These are phyloP conservation scores for Pseudocercospora vitis DNA, from an alignment of 2,329 filamentous ascomycete genomes.

Conservation along the genomic window DNA sequence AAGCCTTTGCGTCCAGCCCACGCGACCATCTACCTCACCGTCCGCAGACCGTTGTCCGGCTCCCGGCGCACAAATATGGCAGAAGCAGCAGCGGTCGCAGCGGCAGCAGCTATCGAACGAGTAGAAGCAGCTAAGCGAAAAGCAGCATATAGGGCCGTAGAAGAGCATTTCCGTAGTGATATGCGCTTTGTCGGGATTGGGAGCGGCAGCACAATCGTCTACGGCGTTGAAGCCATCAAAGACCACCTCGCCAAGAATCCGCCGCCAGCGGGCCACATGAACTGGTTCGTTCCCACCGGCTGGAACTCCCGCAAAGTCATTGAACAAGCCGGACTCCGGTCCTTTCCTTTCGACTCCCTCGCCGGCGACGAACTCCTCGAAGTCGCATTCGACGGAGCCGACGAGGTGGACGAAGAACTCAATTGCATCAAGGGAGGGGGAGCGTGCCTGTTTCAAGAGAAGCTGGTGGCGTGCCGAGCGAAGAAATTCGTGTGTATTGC, in stretches of 20 bases:
- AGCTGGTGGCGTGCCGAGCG: slow-evolving; percentile 54
- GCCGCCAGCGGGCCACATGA: slow-evolving; percentile 54
- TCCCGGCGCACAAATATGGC: not conserved
- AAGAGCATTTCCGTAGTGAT: slow-evolving; percentile 65
- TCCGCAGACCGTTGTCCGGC: not conserved
- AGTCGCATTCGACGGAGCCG: slow-evolving; percentile 92
- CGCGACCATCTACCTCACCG: not conserved
- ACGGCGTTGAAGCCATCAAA: slow-evolving; percentile 78
- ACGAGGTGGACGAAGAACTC: slow-evolving; percentile 90
- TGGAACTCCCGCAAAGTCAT: slow-evolving; percentile 89
- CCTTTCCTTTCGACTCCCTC: slow-evolving; percentile 75
- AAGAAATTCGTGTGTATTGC: slow-evolving; percentile 38
- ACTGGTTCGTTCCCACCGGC: slow-evolving; percentile 89
- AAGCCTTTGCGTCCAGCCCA: too few species aligned
- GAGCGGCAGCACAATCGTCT: slow-evolving; percentile 77
- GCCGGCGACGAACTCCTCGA: slow-evolving; percentile 68
- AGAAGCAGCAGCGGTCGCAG: slow-evolving; percentile 1
- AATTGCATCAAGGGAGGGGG: slow-evolving; percentile 98
- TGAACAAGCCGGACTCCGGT: slow-evolving; percentile 70
- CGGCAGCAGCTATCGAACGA: slow-evolving; percentile 9
- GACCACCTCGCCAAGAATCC: slow-evolving; percentile 50
- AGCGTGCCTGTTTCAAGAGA: slow-evolving; percentile 97
- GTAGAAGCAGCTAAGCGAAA: slow-evolving; percentile 73
- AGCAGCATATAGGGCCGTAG: slow-evolving; percentile 72
- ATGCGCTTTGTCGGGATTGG: slow-evolving; percentile 74